These are phyloP conservation scores for Ganoderma resinaceum DNA, from an alignment of 1,284 basidiomycete genomes.

Conservation along the genomic window DNA sequence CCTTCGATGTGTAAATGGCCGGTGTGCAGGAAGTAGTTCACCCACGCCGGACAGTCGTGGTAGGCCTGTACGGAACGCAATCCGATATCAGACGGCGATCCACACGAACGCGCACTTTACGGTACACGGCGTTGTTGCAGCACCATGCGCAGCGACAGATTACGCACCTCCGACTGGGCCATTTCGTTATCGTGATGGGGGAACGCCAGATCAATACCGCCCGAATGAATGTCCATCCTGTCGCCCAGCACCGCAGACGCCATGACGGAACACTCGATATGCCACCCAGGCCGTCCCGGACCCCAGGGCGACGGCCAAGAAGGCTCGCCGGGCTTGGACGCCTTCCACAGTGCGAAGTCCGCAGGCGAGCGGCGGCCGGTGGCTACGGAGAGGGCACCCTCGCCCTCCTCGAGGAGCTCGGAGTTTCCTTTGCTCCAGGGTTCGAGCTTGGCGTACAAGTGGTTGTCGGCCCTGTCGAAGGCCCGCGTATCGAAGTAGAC, in stretches of 20 bases:
- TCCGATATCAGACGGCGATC: constrained; percentile 4
- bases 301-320: constrained; percentile 98
- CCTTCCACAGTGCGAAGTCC: constrained; percentile 99
- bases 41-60: constrained; percentile 93
- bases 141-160: constrained; percentile 6
- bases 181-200: constrained; percentile 99
- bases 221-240: constrained; percentile 98
- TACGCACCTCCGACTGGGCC: constrained; percentile 90
- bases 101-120: constrained; percentile 7
- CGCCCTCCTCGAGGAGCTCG: constrained; percentile 91
- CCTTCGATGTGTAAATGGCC: constrained; percentile 99
- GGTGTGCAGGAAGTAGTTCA: constrained; percentile 99
- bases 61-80: constrained; percentile 67
- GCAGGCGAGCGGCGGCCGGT: constrained; percentile 70
- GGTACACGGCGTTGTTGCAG: background rate
- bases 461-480: constrained; percentile 81
- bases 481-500: constrained; percentile 95
- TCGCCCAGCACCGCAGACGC: constrained; percentile 92
- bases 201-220: constrained; percentile 96
- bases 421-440: constrained; percentile 96
- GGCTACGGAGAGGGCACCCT: constrained; percentile 78
- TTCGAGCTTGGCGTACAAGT: constrained; percentile 94
- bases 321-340: constrained; percentile 97
- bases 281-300: constrained; percentile 97
- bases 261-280: constrained; percentile 99